Conservation (phyloP, 2,329 filamentous ascomycete species). For the Fusarium nygamai region DNA sequence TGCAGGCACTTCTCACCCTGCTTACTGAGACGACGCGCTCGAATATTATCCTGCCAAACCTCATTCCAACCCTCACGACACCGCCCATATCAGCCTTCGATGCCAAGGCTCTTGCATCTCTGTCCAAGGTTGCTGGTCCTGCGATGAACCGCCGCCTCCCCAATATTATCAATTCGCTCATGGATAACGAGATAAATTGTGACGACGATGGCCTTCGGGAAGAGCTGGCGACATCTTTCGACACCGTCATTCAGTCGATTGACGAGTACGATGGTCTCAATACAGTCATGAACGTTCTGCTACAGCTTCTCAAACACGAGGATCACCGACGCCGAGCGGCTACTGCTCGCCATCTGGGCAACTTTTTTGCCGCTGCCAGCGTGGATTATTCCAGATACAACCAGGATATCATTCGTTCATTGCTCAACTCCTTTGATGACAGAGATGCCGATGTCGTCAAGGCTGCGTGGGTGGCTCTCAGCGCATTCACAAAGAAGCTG, state of each 20-base stretch:
- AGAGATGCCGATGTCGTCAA: constrained; percentile 85
- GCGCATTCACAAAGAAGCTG: constrained; percentile 85
- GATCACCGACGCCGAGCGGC: constrained; percentile 85
- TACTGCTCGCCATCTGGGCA: constrained; percentile 81
- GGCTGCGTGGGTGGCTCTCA: constrained; percentile 87
- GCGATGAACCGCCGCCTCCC: constrained; percentile 92
- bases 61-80: constrained; percentile 91
- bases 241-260: constrained; percentile 89
- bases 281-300: constrained; percentile 92
- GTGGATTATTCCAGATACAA: constrained; percentile 97
- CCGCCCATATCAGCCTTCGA: constrained; percentile 95
- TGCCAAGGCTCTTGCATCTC: constrained; percentile 88
- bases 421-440: constrained; percentile 94
- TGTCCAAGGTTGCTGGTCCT: constrained; percentile 89
- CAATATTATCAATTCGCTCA: constrained; percentile 89
- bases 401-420: constrained; percentile 89
- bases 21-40: constrained; percentile 93
- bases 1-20: constrained; percentile 91
- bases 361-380: constrained; percentile 82
- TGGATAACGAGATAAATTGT: constrained; percentile 88
- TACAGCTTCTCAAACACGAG: constrained; percentile 88
- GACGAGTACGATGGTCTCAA: constrained; percentile 97
- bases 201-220: constrained; percentile 76
- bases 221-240: constrained; percentile 84
- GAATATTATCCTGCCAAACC: constrained; percentile 95